Evolutionary conservation across 2,329 filamentous ascomycete species (phyloP).

Genomic region (Onygenales sp.): DNA sequence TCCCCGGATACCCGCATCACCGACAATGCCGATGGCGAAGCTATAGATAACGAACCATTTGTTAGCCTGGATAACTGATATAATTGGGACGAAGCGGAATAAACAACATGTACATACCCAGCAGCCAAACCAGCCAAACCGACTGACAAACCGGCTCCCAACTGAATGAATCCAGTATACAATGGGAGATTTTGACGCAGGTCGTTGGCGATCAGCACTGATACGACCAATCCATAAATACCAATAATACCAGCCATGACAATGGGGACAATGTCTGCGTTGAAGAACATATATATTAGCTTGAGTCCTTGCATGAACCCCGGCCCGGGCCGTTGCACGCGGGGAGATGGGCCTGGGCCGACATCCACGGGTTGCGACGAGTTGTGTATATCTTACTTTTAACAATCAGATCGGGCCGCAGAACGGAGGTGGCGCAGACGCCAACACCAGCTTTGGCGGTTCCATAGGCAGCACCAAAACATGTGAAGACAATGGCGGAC

Average conservation of each 20-base stretch:
- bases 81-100: no score
- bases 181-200: constrained; percentile 63
- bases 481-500: constrained; percentile 91
- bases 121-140: constrained; percentile 75
- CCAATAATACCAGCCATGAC: constrained; percentile 99
- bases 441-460: constrained; percentile 99
- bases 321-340: constrained; percentile 9
- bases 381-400: constrained; percentile 65
- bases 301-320: no score
- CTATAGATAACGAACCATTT: constrained; percentile 23
- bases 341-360: neutral
- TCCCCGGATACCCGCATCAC: constrained; percentile 44
- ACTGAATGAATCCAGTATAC: constrained; percentile 76
- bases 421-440: constrained; percentile 96
- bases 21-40: constrained; percentile 80
- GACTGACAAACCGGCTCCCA: constrained; percentile 73
- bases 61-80: neutral
- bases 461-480: constrained; percentile 92
- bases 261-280: constrained; percentile 89
- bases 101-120: constrained; percentile 34
- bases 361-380: neutral
- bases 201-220: constrained; percentile 74
- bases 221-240: constrained; percentile 91
- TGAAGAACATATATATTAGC: no score
- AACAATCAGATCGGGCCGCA: constrained; percentile 95